Conservation (phyloP, 2,329 filamentous ascomycete species). For the Fusarium sp. region DNA sequence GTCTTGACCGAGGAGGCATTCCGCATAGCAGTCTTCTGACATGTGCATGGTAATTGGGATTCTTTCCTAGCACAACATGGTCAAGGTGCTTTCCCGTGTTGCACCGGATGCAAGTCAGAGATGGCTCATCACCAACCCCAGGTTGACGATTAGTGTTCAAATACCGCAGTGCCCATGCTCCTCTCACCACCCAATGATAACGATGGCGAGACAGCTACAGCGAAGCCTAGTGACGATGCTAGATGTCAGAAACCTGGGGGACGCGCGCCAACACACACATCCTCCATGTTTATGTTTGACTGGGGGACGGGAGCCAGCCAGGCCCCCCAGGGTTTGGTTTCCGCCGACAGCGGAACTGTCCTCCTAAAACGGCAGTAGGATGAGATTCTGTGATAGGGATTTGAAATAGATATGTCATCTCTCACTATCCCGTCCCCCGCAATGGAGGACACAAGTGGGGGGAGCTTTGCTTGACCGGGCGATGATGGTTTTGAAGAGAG, state of each 20-base stretch:
- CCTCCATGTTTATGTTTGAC: not conserved
- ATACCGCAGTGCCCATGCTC: not conserved
- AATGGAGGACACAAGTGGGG: constrained; percentile 1
- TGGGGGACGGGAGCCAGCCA: not conserved
- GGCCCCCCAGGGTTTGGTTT: not conserved
- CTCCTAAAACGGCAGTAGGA: not conserved
- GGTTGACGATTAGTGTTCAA: not conserved
- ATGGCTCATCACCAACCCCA: constrained; percentile 3
- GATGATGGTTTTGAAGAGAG: not conserved
- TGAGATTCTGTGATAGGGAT: not conserved
- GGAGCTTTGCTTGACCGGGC: not conserved
- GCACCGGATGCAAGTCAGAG: not conserved
- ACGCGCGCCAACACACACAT: not conserved
- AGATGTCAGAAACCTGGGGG: not conserved
- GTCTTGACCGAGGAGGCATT: not conserved
- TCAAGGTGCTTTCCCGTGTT: not conserved
- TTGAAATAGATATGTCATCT: constrained; percentile 6
- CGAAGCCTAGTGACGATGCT: not conserved
- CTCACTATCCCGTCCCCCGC: not conserved
- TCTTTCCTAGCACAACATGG: not conserved
- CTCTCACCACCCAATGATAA: not conserved
- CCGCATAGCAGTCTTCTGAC: not conserved
- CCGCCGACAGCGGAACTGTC: not conserved
- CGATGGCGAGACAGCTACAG: not conserved
- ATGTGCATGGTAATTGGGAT: not conserved